A percentile compares a stretch with the other conserved stretches of the same genome.
Evolutionary conservation across 257 asterid species (phyloP).

Genomic region (Solanum corneliomulleri): DNA sequence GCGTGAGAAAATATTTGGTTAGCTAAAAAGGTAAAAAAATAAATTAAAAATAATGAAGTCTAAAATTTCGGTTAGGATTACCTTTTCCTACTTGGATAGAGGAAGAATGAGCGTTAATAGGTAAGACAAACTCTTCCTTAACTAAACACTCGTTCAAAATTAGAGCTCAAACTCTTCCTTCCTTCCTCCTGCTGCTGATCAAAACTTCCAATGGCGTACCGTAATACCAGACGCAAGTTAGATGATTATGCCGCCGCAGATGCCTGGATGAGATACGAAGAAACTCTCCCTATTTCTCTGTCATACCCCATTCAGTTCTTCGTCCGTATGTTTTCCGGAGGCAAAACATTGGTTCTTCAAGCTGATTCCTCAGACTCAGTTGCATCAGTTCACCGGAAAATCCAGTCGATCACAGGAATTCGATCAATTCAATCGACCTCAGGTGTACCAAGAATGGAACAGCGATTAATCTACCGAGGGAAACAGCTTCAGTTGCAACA

Average conservation of each 20-base stretch:
- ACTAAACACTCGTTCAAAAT: neutral
- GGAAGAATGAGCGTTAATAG: neutral
- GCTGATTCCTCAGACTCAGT: constrained; percentile 51
- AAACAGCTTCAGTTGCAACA: constrained; percentile 64
- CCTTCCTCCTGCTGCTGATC: neutral
- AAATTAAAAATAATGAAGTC: too few species aligned
- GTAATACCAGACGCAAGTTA: constrained; percentile 13
- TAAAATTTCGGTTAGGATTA: too few species aligned
- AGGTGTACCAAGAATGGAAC: constrained; percentile 26
- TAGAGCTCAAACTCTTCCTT: neutral
- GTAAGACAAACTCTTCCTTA: neutral
- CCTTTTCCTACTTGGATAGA: neutral
- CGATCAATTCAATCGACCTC: neutral
- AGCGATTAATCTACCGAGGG: constrained; percentile 56
- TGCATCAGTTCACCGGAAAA: constrained; percentile 38
- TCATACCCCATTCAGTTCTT: constrained; percentile 54
- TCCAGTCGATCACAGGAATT: constrained; percentile 36
- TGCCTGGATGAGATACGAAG: constrained; percentile 49
- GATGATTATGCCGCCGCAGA: constrained; percentile 45
- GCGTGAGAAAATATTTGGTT: too few species aligned
- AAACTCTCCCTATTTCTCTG: constrained; percentile 21
- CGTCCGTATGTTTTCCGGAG: constrained; percentile 45
- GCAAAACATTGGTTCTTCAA: constrained; percentile 37
- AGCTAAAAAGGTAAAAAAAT: too few species aligned
- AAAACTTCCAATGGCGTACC: neutral